Evolutionary conservation across 257 asterid species (phyloP), one percentile per base, ranked within the genome.

Genomic region (Solanum chilense): DNA sequence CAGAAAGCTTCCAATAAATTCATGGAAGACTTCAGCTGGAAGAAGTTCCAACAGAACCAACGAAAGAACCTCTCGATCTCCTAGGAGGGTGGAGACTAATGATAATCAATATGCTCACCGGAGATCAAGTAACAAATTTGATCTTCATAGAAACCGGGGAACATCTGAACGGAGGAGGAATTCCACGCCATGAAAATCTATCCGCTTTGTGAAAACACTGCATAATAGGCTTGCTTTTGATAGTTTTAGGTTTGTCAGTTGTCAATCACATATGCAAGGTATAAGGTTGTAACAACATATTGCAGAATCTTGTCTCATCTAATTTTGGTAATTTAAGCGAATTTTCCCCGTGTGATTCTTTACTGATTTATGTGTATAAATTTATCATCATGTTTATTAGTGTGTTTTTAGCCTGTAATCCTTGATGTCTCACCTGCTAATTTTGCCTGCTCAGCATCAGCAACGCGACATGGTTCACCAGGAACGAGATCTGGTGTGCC

Each of bases 61-160:
- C 12, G 25, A 12, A 37, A 86, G 66, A 84, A 83, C 86, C 74
- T 84, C 68, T 70, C 84, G 74, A 74, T 87, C 75, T 86, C 64
- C 88, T 88, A 83, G 88, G 89, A 91, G 91, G 84, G 44, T 68
- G 56, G 88, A 91, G 85, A 78, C 31, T 62, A 87, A 82, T 75
- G 92, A 87, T 82, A 89, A 88, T 85, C 75, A 33, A 80, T 85
- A 82, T 73, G 52, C 82, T 64, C 81, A 86, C 7, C 74, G 86
- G 70, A 87, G 91, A 88, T 86, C 87, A 75, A 39, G 42, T 39
- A 73, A 68, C 82, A 90, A 80, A 44, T 58, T 91, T 15, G 87
- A 85, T 78, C 76, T 87, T n/a, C 81, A 88, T 52, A 83, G 91
- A 86, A 87, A 86, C 86, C 85, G 87, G 87, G 87, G 45, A 12